phyloP scores from a whole-genome alignment of 768 basidiomycete genomes.

The Suillus subaureus region DNA sequence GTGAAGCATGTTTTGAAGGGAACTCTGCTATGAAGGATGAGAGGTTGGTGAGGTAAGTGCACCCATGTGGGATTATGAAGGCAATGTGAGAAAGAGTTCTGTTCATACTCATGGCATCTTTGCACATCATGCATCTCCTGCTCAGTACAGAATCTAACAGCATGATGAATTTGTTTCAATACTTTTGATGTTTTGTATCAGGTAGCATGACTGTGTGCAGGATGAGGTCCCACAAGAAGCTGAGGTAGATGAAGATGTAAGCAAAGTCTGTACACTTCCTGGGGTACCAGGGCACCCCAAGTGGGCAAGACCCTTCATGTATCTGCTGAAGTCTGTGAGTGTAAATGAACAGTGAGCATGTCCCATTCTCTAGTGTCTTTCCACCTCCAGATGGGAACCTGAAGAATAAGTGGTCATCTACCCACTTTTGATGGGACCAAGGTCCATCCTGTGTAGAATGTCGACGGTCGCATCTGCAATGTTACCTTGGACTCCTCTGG shows the following conservation, averaged over 20 bases:
- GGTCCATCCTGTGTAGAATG: slow-evolving; percentile 14
- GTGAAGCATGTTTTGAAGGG: no score
- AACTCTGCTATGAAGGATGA: no score
- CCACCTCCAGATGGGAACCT: no score
- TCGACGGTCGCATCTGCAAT: slow-evolving; percentile 30
- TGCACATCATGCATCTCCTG: background rate
- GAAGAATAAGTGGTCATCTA: background rate
- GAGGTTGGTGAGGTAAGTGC: no score
- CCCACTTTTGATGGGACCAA: background rate
- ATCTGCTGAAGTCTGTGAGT: no score
- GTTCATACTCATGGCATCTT: background rate
- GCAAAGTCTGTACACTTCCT: background rate
- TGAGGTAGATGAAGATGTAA: background rate
- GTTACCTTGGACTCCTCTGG: slow-evolving; percentile 35
- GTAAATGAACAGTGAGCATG: no score
- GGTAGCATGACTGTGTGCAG: rapidly evolving
- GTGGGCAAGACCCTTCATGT: rapidly evolving
- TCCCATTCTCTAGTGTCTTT: no score
- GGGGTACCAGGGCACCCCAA: no score
- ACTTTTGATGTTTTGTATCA: background rate
- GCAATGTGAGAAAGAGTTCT: background rate
- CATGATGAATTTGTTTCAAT: rapidly evolving
- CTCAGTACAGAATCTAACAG: no score
- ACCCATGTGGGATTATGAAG: background rate
- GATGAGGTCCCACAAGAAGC: background rate